These are phyloP conservation scores for Plasmodium ovale DNA, from an alignment of 169 alveolate genomes.

Conservation along the genomic window DNA sequence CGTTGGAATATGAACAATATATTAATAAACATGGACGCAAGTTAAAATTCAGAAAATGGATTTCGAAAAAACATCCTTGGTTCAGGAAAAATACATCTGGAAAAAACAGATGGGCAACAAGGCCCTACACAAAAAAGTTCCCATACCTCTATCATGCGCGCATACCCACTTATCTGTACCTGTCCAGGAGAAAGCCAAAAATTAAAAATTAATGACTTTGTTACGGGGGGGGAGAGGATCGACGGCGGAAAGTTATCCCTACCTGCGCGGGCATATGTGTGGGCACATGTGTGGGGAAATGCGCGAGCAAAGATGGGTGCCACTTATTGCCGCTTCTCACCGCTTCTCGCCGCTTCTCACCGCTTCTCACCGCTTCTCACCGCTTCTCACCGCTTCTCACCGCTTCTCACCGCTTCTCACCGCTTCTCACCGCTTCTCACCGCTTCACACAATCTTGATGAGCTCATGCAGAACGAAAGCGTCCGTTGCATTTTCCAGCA, in stretches of 20 bases:
- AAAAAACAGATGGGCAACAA: constrained; percentile 79
- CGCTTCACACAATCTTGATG: constrained; percentile 17
- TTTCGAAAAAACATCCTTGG: constrained; percentile 85
- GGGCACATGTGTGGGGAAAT: too few species aligned
- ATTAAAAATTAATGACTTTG: neutral
- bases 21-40: constrained; percentile 37
- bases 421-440: neutral
- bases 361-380: neutral
- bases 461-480: neutral
- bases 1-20: constrained; percentile 67
- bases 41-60: constrained; percentile 61
- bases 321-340: neutral
- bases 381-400: neutral
- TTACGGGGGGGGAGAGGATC: neutral
- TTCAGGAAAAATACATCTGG: constrained; percentile 83
- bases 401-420: neutral
- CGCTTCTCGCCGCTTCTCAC: neutral
- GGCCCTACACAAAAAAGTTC: constrained; percentile 83
- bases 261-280: too few species aligned
- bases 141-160: constrained; percentile 49
- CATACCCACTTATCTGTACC: constrained; percentile 24
- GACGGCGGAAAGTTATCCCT: neutral
- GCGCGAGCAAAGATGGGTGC: neutral
- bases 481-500: constrained; percentile 22
- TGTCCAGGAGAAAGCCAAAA: constrained; percentile 40